phyloP scores from a whole-genome alignment of 441 rosid genomes.

The Manihot esculenta region DNA sequence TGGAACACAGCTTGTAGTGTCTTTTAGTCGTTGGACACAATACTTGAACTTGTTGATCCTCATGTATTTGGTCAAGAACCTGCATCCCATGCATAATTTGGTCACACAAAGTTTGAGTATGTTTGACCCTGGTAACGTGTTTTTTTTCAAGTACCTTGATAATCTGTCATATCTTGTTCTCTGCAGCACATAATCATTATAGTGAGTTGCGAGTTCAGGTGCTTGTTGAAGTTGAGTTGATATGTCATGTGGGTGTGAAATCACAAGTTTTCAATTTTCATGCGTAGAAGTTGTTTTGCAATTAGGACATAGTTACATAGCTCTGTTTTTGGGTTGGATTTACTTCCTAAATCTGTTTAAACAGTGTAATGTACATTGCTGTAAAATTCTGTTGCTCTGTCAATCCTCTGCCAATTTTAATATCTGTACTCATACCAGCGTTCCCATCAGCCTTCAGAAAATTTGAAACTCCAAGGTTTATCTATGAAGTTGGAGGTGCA shows the following conservation, averaged over 20 bases:
- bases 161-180: background rate
- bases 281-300: background rate
- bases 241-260: background rate
- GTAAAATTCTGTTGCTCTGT: no score
- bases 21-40: background rate
- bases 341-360: no score
- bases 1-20: background rate
- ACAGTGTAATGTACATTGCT: no score
- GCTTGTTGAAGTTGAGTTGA: background rate
- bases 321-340: background rate
- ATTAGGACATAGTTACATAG: background rate
- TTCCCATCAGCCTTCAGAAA: no score
- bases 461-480: no score
- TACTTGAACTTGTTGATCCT: background rate
- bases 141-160: background rate
- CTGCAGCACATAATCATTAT: no score
- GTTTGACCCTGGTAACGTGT: background rate
- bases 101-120: background rate
- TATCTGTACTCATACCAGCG: no score
- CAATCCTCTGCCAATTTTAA: no score
- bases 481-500: no score
- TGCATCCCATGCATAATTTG: background rate
- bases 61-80: background rate
- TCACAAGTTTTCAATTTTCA: background rate
- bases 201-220: no score